phyloP scores from a whole-genome alignment of 2,329 filamentous ascomycete species.

The Stromatinia cepivora region DNA sequence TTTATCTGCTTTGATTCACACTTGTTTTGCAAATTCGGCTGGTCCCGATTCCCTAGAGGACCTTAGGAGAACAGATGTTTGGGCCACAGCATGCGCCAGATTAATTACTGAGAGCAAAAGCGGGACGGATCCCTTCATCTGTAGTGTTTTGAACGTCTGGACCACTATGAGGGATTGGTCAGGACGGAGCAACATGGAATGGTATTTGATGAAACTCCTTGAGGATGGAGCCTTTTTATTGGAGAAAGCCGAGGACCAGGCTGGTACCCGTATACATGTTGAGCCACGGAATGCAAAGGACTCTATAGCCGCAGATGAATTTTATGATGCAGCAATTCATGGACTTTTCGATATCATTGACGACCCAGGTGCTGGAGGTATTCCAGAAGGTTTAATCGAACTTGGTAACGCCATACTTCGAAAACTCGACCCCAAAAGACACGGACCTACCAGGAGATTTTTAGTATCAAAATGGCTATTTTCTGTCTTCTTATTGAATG shows the following conservation, averaged over 20 bases:
- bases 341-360: conserved; percentile 84
- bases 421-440: conserved; percentile 70
- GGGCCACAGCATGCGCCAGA: conserved; percentile 83
- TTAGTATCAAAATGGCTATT: conserved; percentile 92
- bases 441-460: conserved; percentile 76
- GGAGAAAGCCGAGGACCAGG: conserved; percentile 79
- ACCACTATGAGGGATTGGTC: conserved; percentile 85
- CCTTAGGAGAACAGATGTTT: conserved; percentile 75
- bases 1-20: conserved; percentile 80
- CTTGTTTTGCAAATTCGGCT: conserved; percentile 83
- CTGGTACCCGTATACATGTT: conserved; percentile 68
- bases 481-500: conserved; percentile 78
- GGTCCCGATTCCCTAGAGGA: conserved; percentile 82
- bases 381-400: conserved; percentile 81
- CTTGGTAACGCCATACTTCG: conserved; percentile 80
- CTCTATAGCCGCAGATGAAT: conserved; percentile 80
- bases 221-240: conserved; percentile 90
- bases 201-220: conserved; percentile 91
- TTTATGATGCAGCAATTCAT: conserved; percentile 79
- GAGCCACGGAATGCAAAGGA: conserved; percentile 75
- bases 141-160: conserved; percentile 85
- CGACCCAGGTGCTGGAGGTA: conserved; percentile 78
- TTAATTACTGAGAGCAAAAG: conserved; percentile 76
- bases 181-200: conserved; percentile 84
- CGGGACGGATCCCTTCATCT: conserved; percentile 76